Evolutionary conservation across 305 asterid species (phyloP).

Genomic region (Fraxinus nigra): DNA sequence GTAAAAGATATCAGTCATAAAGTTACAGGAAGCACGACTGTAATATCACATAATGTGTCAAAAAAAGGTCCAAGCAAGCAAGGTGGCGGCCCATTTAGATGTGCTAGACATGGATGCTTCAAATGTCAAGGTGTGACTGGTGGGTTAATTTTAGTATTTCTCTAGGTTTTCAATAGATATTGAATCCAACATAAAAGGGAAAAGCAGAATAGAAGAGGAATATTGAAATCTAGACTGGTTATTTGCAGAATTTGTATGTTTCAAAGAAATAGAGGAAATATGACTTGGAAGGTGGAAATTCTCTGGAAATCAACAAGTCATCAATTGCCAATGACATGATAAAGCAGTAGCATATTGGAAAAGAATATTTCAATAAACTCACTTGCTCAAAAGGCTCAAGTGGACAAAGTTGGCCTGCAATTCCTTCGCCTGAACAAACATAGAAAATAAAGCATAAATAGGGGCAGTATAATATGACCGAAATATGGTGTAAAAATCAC

Average conservation of each 20-base stretch:
- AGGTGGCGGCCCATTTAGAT: neutral
- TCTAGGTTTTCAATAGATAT: neutral
- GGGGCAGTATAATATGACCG: neutral
- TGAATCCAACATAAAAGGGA: neutral
- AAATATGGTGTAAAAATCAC: neutral
- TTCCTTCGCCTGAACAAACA: constrained; percentile 69
- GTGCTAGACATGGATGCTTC: neutral
- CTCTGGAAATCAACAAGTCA: neutral
- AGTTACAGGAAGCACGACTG: neutral
- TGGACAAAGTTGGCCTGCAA: constrained; percentile 78
- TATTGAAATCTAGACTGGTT: neutral
- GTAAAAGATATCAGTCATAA: neutral
- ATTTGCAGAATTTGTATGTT: neutral
- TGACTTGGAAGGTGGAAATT: neutral
- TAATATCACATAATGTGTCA: neutral
- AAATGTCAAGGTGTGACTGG: neutral
- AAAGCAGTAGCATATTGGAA: constrained; percentile 17
- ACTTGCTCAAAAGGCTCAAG: constrained; percentile 84
- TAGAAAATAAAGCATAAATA: constrained; percentile 20
- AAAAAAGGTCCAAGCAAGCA: neutral
- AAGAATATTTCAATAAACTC: constrained; percentile 33
- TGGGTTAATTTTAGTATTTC: neutral
- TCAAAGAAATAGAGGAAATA: neutral
- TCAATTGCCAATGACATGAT: constrained; percentile 4
- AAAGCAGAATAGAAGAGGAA: neutral